Base-by-base conservation (phyloP, 495 filamentous ascomycete genomes). In the Talaromyces stipitatus region DNA sequence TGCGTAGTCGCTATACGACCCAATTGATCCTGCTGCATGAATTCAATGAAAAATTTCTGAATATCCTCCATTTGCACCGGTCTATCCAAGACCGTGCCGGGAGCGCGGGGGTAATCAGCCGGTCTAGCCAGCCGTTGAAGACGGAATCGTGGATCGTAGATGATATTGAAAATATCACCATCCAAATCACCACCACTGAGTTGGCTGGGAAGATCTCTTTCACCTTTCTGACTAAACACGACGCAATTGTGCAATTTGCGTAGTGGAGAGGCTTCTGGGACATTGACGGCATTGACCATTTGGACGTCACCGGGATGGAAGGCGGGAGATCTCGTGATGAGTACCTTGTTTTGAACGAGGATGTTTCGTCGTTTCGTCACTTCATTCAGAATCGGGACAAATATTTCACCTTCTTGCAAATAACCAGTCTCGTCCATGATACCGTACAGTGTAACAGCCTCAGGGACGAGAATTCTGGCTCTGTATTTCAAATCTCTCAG, bases 291-390 rank as follows among this genome's bases (percentile, higher is more conserved):
- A 1, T 76, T 56, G 10, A 75, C 83, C 47, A 80, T 54, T 68
- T 92, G 90, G 2, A 92, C 78, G 65, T 95, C 90, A 1, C 90
- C 90, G 0, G 88, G 86, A 66, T 94, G 87, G 53, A 92, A 66
- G 1, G 87, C 87, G 4, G 90, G 90, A 7, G 82, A 84, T 16
- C 89, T 73, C 4, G 90, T 89, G 18, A 95, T 73, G 2, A 89
- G 38, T 12, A 65, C 61, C 26, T 56, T 33, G 36, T 60, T 45
- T n/a, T 48, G 9, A 73, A 69, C 4, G 23, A 43, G 1, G 50
- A 60, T 3, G 27, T 56, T 29, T 51, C 28, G 47, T 22, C 20
- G 12, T 61, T 59, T 43, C 2, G 32, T 48, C 55, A 43, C 29
- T 24, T 63, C 69, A 36, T 28, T 70, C 11, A 82, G 71, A 38